Conservation (phyloP, 2,329 filamentous ascomycete species). For the Cladosporium cucumerinum region DNA sequence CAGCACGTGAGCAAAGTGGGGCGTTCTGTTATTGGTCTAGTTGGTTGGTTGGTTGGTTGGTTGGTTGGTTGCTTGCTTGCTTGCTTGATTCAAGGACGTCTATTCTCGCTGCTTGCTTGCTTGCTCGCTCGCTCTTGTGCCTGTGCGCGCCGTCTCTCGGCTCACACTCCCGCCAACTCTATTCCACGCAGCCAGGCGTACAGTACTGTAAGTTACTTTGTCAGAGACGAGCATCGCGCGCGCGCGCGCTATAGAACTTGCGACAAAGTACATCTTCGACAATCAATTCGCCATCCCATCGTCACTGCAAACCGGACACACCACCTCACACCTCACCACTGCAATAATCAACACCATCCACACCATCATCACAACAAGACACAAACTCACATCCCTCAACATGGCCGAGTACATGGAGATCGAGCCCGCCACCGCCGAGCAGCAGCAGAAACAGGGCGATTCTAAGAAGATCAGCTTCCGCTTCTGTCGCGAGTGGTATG, state of each 20-base stretch:
- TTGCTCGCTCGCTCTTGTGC: neutral
- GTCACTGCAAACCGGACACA: neutral
- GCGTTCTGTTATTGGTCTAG: neutral
- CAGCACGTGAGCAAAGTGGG: neutral
- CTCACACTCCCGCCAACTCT: constrained; percentile 10
- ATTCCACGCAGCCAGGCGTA: neutral
- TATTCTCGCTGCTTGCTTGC: neutral
- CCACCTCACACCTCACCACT: neutral
- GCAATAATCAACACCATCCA: neutral
- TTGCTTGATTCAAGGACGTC: neutral
- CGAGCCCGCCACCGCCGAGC: constrained; percentile 17
- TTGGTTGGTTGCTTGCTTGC: neutral
- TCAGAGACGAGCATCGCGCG: neutral
- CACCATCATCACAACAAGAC: neutral
- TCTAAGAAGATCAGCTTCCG: constrained; percentile 84
- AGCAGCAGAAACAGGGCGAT: constrained; percentile 37
- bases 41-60: neutral
- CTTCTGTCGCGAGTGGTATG: constrained; percentile 93
- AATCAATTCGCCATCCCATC: neutral
- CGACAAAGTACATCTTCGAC: neutral
- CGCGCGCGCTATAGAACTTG: constrained; percentile 1
- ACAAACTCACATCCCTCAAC: constrained; percentile 4
- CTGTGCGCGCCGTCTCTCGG: constrained; percentile 5
- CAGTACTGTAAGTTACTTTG: no score
- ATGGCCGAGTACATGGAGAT: constrained; percentile 16